Conservation (phyloP, 2,329 filamentous ascomycete species). For the Trichoderma aggressivum region DNA sequence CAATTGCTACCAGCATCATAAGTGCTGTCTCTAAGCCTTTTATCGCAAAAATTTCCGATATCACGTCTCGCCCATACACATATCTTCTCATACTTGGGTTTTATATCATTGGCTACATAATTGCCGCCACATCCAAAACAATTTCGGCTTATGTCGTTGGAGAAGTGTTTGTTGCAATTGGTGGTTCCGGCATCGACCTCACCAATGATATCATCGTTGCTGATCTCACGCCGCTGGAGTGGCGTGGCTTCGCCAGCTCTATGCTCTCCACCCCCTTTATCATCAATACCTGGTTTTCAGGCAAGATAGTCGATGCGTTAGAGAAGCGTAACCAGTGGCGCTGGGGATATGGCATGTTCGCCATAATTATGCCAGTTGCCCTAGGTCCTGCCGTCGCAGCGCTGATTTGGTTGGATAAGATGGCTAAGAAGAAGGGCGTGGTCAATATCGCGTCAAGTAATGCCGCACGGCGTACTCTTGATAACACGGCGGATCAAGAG, state of each 20-base stretch:
- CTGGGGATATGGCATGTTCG: slow-evolving; percentile 55
- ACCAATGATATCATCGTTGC: slow-evolving; percentile 62
- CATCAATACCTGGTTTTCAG: slow-evolving; percentile 39
- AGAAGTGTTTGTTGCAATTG: slow-evolving; percentile 57
- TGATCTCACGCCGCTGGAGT: slow-evolving; percentile 52
- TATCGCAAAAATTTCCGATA: slow-evolving; percentile 59
- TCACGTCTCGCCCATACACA: slow-evolving; percentile 60
- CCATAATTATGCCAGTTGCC: slow-evolving; percentile 56
- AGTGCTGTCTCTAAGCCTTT: slow-evolving; percentile 57
- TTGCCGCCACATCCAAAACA: slow-evolving; percentile 52
- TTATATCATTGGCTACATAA: slow-evolving; percentile 55
- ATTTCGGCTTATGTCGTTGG: slow-evolving; percentile 52
- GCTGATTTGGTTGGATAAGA: slow-evolving; percentile 53
- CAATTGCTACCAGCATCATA: slow-evolving; percentile 35
- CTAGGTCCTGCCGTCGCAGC: slow-evolving; percentile 52
- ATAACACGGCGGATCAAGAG: background rate
- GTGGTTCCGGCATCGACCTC: slow-evolving; percentile 57
- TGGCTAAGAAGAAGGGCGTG: slow-evolving; percentile 52
- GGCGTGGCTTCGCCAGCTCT: slow-evolving; percentile 35
- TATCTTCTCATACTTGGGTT: slow-evolving; percentile 53
- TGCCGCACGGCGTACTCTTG: slow-evolving; percentile 34
- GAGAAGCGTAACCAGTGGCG: slow-evolving; percentile 25
- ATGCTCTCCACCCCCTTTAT: slow-evolving; percentile 31
- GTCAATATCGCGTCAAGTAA: slow-evolving; percentile 33
- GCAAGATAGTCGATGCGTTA: slow-evolving; percentile 41